Evolutionary conservation across 208 protist species (phyloP), one percentile per base, ranked within the genome.

Genomic region (Leishmania guyanensis): DNA sequence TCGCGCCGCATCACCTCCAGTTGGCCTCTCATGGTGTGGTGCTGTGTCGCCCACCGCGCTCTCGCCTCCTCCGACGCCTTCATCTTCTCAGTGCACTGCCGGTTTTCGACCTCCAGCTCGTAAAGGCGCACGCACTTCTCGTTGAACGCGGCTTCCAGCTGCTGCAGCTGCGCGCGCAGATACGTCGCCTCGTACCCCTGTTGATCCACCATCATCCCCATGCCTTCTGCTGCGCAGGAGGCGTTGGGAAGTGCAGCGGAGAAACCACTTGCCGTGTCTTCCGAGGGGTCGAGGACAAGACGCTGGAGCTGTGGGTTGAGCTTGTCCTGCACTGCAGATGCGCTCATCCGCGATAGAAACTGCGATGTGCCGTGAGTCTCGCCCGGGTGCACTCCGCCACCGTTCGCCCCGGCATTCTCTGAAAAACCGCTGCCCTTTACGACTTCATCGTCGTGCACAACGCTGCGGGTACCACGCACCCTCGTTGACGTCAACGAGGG

Each of bases 61-160:
- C 78, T 77, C 2, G 69, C 68, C 54, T 84, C 81, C 69, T 95
- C 84, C 2, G 81, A 62, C 14, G 58, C 48, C 36, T 84, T 68
- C 76, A 96, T 87, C 83, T 95, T 87, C 14, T 84, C 77, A 33
- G 79, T 56, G 17, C 91, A 75, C 6, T 83, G 88, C 36, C 62
- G 82, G 76, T 94, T 95, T 78, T 97, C 92, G 56, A 92, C 87
- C 53, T 88, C 83, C 54, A 97, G 82, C 85, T 97, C 94, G 83
- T 96, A 91, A 75, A 96, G 72, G 0, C 87, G 85, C 62, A 96
- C 92, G 77, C 92, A 97, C 84, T 95, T 97, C 46, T 89, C 75
- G 79, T 95, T 97, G 79, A 92, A 96, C 16, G 92, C 94, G 20
- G 94, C 94, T 82, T 97, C 92, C 6, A 96, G 86, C 79, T 97